Conservation (phyloP, 2,329 filamentous ascomycete genomes). For the Fusarium torulosum region DNA sequence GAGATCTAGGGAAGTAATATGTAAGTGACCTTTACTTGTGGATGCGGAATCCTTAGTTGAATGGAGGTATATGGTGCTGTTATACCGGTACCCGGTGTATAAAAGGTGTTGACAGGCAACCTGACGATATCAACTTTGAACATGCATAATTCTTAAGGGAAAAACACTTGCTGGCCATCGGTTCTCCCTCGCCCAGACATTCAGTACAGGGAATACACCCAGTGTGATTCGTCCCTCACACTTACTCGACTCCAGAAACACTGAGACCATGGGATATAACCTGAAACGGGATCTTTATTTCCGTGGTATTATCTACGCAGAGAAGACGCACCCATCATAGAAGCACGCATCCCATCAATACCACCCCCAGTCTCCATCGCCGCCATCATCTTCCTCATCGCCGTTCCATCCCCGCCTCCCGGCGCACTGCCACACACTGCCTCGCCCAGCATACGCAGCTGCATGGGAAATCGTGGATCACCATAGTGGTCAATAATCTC, state of each 20-base stretch:
- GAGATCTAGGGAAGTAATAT: background rate
- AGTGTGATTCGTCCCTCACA: too few species aligned
- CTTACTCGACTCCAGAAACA: too few species aligned
- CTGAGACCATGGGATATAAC: too few species aligned
- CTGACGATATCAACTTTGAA: too few species aligned
- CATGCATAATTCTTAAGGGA: too few species aligned
- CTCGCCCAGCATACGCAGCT: slow-evolving; percentile 63
- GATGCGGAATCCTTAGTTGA: background rate
- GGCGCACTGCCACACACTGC: slow-evolving; percentile 51
- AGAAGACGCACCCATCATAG: slow-evolving; percentile 12
- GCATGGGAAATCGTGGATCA: slow-evolving; percentile 60
- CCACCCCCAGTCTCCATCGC: slow-evolving; percentile 34
- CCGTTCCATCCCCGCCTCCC: slow-evolving; percentile 47
- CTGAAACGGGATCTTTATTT: too few species aligned
- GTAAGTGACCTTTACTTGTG: background rate
- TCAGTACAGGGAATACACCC: too few species aligned
- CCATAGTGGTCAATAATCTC: slow-evolving; percentile 59
- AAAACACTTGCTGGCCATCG: too few species aligned
- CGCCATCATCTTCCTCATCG: slow-evolving; percentile 45
- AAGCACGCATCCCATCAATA: background rate
- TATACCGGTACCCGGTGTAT: too few species aligned
- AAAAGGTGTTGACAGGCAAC: too few species aligned
- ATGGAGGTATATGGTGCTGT: background rate
- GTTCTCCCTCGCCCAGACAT: too few species aligned
- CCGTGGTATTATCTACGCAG: background rate